These are phyloP conservation scores for Leishmania amazonensis DNA, from an alignment of 208 protist species.

Conservation along the genomic window DNA sequence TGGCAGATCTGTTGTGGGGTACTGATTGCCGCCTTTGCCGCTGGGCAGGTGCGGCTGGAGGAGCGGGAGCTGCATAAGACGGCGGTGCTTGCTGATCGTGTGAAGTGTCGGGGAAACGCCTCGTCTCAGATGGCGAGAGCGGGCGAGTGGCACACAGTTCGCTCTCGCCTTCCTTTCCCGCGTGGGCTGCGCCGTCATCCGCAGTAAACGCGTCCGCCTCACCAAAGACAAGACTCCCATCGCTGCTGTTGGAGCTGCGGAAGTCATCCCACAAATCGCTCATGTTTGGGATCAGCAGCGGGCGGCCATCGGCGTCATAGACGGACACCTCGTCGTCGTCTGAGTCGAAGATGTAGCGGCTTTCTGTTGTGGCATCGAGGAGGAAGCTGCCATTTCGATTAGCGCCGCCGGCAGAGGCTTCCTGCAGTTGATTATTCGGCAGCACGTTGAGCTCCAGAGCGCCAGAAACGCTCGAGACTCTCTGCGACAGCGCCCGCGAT, in stretches of 20 bases:
- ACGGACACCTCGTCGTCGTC: slow-evolving; percentile 14
- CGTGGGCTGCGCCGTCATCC: neutral
- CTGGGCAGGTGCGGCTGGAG: neutral
- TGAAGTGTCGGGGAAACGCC: neutral
- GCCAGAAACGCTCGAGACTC: neutral
- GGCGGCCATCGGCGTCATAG: slow-evolving; percentile 7
- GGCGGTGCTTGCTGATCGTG: neutral
- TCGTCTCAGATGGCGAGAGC: neutral
- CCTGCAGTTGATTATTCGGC: neutral
- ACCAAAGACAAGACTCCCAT: neutral
- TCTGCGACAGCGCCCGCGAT: slow-evolving; percentile 3
- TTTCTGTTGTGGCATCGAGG: neutral
- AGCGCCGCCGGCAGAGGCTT: neutral
- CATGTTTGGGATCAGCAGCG: slow-evolving; percentile 12
- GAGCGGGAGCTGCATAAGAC: neutral
- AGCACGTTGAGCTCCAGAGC: neutral
- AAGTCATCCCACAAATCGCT: slow-evolving; percentile 17
- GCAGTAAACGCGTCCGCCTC: neutral
- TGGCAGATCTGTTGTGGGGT: neutral
- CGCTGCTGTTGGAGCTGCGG: neutral
- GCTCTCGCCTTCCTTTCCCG: neutral
- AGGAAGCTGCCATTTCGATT: neutral
- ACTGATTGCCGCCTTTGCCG: neutral
- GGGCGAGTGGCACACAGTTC: neutral
- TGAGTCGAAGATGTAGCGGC: neutral